Percentiles rank a stretch among this genome's conserved stretches.
These are phyloP conservation scores for Ceratobasidium sp. DNA, from an alignment of 1,284 basidiomycete species.

Conservation along the genomic window DNA sequence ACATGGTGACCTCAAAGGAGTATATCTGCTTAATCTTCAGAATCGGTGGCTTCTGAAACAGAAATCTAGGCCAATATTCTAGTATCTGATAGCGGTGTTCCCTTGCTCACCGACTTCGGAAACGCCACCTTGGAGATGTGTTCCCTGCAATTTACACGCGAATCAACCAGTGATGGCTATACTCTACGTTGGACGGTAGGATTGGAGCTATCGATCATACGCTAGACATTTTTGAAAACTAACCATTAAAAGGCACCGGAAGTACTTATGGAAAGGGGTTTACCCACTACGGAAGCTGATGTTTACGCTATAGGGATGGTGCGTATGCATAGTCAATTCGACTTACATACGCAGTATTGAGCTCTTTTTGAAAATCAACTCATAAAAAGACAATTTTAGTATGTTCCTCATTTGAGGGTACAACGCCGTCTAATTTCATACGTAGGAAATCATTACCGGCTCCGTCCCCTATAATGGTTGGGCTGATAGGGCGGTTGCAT, in stretches of 20 bases:
- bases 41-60: too few relatives aligned
- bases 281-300: neutral
- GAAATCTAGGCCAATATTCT: neutral
- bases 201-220: neutral
- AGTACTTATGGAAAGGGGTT: neutral
- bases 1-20: neutral
- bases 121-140: neutral
- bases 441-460: slow-evolving; percentile 13
- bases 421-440: neutral
- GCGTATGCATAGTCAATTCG: neutral
- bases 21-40: neutral
- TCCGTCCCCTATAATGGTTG: neutral
- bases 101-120: slow-evolving; percentile 1
- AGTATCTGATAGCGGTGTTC: neutral
- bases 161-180: neutral
- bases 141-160: neutral
- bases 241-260: neutral
- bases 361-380: too few relatives aligned
- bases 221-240: neutral
- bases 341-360: neutral
- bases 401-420: too few relatives aligned
- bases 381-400: slow-evolving; percentile 3
- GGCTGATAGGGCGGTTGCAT: neutral
- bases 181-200: neutral
- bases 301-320: neutral